Evolutionary conservation across 148 eudicot species (phyloP), one percentile per base, ranked within the genome.

Genomic region (Salicornia ramosissima): DNA sequence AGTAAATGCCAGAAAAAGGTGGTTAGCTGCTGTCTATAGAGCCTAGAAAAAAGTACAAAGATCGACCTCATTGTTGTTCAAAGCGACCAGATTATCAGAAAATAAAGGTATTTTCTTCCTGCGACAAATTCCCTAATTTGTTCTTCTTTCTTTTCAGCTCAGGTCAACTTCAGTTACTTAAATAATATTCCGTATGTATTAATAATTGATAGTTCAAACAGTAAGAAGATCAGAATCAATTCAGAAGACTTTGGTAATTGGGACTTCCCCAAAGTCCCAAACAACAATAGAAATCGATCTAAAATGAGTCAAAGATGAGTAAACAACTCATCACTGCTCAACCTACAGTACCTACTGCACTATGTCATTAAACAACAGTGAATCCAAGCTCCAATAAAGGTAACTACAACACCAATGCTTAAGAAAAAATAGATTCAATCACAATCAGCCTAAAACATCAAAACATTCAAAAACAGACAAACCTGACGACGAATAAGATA

Each of bases 401-500:
- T 10, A 26, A 5, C 43, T 31, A 64, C 55, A 6, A n/a, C 18
- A 51, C 1, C 18, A 51, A 58, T 16, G 30, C 11, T 55, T 15
- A 15, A 58, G n/a, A 11, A 26, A 16, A 19, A 14, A 40, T 29
- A 10, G 13, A 62, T 4, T 15, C 18, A 50, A 62, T 5, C 14
- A 68, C 50, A 12, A 13, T 2, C 5, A 24, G 15, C 21, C 16
- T 40, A 34, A 49, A 33, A 34, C 5, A 10, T 39, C 18, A 65
- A 4, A 51, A 65, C 34, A 28, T 22, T 31, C 8, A 0, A 2
- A 54, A 45, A 64, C 8, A 2, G 22, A 22, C 46, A 36, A 65
- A 92, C 98, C 98, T 92, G 98, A 66, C 90, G 83, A 50, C 94
- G 89, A 72, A 92, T 83, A 26, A 88, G 84, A 68, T 90, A 92